phyloP scores from a whole-genome alignment of 306 rosid genomes.

The Pyrus bretschneideri region DNA sequence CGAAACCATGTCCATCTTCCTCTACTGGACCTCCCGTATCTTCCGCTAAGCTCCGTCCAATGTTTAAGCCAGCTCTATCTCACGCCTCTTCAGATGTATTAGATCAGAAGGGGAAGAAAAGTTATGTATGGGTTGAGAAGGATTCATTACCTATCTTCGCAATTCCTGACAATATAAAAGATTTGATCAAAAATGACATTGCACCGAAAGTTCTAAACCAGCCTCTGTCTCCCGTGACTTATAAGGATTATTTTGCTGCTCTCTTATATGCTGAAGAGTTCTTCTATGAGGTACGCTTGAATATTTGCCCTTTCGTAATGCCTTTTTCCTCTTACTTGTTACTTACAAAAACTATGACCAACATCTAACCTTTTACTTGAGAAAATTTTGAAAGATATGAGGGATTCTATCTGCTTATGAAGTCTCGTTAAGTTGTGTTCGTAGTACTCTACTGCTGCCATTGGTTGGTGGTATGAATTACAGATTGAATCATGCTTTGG shows the following conservation, averaged over 20 bases:
- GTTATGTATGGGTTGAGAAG: slow-evolving; percentile 7
- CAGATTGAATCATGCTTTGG: not conserved
- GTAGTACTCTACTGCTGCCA: not conserved
- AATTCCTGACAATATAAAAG: slow-evolving; percentile 24
- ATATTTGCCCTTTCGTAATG: not conserved
- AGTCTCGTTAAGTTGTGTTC: not conserved
- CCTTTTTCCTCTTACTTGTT: not conserved
- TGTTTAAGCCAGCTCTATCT: not conserved
- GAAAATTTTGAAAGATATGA: not conserved
- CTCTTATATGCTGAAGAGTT: slow-evolving; percentile 32
- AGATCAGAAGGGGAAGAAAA: not conserved
- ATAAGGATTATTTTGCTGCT: slow-evolving; percentile 36
- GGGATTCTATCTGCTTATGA: not conserved
- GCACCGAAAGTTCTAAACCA: slow-evolving; percentile 18
- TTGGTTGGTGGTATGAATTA: not conserved
- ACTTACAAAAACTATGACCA: not conserved
- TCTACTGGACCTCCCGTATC: not conserved
- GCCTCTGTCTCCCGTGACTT: slow-evolving; percentile 22
- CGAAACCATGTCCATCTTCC: not conserved
- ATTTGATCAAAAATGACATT: slow-evolving; percentile 22
- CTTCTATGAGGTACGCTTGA: slow-evolving; percentile 22
- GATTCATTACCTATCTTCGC: slow-evolving; percentile 11
- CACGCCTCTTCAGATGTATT: not conserved
- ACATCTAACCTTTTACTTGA: not conserved
- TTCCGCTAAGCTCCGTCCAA: not conserved